Percentiles rank a stretch among this genome's conserved stretches.
Evolutionary conservation across 768 basidiomycete genomes (phyloP).

Genomic region (Hortiboletus campestris): DNA sequence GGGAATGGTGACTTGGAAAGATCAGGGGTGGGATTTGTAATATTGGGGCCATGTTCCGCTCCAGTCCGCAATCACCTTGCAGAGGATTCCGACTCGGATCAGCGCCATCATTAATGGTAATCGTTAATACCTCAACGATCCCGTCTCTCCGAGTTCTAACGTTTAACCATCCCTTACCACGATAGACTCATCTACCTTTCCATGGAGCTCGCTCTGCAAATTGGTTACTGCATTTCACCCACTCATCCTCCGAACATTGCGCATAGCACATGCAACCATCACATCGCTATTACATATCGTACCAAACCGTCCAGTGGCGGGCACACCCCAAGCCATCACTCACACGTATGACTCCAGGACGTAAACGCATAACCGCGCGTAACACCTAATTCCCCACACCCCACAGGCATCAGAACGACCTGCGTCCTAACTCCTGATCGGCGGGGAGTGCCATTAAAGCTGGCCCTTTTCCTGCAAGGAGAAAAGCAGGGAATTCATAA

Average conservation of each 20-base stretch:
- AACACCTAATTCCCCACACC: constrained; percentile 18
- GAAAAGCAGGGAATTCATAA: not conserved
- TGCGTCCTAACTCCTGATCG: constrained; percentile 19
- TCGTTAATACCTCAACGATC: not conserved
- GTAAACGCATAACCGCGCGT: constrained; percentile 4
- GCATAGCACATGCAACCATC: constrained; percentile 1
- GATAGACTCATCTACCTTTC: not conserved
- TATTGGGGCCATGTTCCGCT: not conserved
- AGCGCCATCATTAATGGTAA: not conserved
- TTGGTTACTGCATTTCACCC: not conserved
- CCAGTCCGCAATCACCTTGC: not conserved
- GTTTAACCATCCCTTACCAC: too few species aligned
- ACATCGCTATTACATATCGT: constrained; percentile 20
- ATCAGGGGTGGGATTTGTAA: not conserved
- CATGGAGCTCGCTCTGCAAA: not conserved
- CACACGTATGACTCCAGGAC: constrained; percentile 5
- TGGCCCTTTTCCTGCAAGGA: not conserved
- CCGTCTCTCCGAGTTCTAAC: not conserved
- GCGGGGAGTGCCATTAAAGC: constrained; percentile 2
- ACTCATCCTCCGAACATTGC: constrained; percentile 9
- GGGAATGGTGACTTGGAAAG: not conserved
- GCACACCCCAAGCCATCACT: not conserved
- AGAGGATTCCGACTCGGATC: constrained; percentile 4
- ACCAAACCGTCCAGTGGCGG: constrained; percentile 10
- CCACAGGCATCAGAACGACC: constrained; percentile 17